phyloP scores from a whole-genome alignment of 495 filamentous ascomycete genomes.

The Podospora australis region DNA sequence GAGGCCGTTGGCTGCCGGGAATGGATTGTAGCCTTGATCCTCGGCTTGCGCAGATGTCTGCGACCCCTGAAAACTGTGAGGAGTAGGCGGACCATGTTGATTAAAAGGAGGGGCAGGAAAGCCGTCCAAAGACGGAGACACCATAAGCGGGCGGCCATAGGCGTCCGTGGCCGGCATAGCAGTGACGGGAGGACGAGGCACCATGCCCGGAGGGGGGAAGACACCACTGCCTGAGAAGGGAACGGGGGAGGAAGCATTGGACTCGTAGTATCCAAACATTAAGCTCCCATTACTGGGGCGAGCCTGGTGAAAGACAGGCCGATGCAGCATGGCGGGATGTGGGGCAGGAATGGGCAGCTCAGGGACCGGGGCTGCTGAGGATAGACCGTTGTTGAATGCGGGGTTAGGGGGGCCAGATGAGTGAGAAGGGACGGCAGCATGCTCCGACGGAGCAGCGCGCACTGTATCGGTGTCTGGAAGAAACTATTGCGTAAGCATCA shows the following conservation, averaged over 20 bases:
- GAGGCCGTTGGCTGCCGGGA: constrained; percentile 15
- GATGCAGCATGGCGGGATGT: constrained; percentile 12
- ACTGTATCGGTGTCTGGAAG: constrained; percentile 14
- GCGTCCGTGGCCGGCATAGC: constrained; percentile 27
- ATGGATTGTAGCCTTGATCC: constrained; percentile 25
- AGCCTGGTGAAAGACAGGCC: constrained; percentile 24
- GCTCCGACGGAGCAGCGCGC: neutral
- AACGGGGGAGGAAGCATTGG: constrained; percentile 43
- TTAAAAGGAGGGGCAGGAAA: constrained; percentile 29
- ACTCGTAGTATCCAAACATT: constrained; percentile 38
- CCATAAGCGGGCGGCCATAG: constrained; percentile 28
- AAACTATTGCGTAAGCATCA: too few species aligned
- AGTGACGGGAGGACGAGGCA: constrained; percentile 25
- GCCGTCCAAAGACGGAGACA: constrained; percentile 30
- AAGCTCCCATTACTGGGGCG: constrained; percentile 41
- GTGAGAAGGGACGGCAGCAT: constrained; percentile 11
- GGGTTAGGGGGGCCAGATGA: constrained; percentile 5
- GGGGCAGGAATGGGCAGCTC: constrained; percentile 4
- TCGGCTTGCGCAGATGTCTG: constrained; percentile 39
- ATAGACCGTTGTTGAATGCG: constrained; percentile 2
- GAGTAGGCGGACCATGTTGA: constrained; percentile 43
- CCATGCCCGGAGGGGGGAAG: constrained; percentile 30
- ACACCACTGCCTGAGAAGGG: constrained; percentile 29
- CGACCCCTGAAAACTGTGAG: constrained; percentile 50
- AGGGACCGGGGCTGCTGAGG: constrained; percentile 1